These are phyloP conservation scores for Diaporthe sp. DNA, from an alignment of 2,329 filamentous ascomycete genomes.

Conservation along the genomic window DNA sequence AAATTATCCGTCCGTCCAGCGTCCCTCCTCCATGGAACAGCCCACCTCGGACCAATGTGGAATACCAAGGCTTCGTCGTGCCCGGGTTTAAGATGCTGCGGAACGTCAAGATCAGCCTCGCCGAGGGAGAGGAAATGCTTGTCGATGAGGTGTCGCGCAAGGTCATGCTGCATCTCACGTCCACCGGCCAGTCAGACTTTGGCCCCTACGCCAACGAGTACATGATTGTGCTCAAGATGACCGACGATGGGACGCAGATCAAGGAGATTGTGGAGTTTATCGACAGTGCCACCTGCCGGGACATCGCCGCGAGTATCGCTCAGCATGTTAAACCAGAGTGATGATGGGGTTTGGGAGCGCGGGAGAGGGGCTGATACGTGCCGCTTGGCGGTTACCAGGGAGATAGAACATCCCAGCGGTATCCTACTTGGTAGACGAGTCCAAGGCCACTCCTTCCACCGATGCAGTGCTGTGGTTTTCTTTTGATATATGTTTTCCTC, in stretches of 20 bases:
- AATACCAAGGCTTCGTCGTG: slow-evolving; percentile 21
- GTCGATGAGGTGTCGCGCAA: slow-evolving; percentile 38
- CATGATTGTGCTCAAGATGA: slow-evolving; percentile 38
- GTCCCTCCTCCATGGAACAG: slow-evolving; percentile 23
- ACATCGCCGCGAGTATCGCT: slow-evolving; percentile 31
- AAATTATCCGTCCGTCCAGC: slow-evolving; percentile 13
- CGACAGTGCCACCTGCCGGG: slow-evolving; percentile 37
- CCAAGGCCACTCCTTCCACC: too few species aligned
- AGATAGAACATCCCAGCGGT: background rate
- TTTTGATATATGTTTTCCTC: too few species aligned
- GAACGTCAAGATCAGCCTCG: slow-evolving; percentile 12
- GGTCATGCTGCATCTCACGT: slow-evolving; percentile 38
- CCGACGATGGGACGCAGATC: slow-evolving; percentile 36
- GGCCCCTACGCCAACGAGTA: slow-evolving; percentile 40
- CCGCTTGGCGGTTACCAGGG: background rate
- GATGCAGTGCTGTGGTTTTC: too few species aligned
- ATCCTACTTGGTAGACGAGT: too few species aligned
- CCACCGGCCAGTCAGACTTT: slow-evolving; percentile 33
- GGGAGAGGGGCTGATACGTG: background rate
- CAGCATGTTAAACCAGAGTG: slow-evolving; percentile 17
- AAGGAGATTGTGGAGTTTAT: slow-evolving; percentile 39
- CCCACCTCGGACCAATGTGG: slow-evolving; percentile 25
- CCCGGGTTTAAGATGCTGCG: slow-evolving; percentile 13
- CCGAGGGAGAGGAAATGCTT: slow-evolving; percentile 16
- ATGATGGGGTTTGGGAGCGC: background rate